These are phyloP conservation scores for Uronychia binucleata DNA, from an alignment of 73 alveolate species.

Conservation along the genomic window DNA sequence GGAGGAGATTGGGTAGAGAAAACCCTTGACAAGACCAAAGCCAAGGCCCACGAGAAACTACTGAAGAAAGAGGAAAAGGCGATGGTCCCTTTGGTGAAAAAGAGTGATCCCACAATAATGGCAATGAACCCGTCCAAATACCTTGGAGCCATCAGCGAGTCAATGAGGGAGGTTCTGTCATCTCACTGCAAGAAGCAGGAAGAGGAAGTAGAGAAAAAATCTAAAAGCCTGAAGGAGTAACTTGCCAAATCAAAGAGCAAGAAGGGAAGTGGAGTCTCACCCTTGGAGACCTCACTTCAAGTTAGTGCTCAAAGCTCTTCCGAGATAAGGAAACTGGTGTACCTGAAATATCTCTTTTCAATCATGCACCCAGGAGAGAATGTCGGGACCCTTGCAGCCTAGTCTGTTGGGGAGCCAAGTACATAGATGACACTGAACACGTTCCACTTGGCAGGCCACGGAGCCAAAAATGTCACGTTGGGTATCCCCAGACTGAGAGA, in stretches of 20 bases:
- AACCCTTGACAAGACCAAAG: neutral
- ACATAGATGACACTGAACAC: conserved; percentile 99
- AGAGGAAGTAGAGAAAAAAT: too few relatives aligned
- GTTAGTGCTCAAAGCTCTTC: too few relatives aligned
- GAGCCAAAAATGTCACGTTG: conserved; percentile 97
- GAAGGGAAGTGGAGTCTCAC: conserved; percentile 46
- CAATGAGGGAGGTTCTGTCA: neutral
- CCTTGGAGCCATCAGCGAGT: conserved; percentile 81
- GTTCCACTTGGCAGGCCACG: conserved; percentile 99
- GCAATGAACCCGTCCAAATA: conserved; percentile 83
- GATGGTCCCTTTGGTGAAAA: conserved; percentile 8
- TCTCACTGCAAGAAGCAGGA: conserved; percentile 62
- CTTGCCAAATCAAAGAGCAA: conserved; percentile 32
- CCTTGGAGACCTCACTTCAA: too few relatives aligned
- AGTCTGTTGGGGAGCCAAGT: conserved; percentile 99
- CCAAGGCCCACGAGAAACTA: conserved; percentile 13
- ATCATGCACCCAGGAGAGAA: conserved; percentile 98
- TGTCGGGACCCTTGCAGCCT: conserved; percentile 98
- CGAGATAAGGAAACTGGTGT: conserved; percentile 73
- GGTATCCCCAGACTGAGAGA: conserved; percentile 99
- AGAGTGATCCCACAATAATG: conserved; percentile 83
- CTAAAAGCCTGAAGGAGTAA: conserved; percentile 73
- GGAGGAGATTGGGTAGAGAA: conserved; percentile 8
- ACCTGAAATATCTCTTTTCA: conserved; percentile 88
- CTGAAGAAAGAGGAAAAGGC: conserved; percentile 32